Conservation (phyloP, 1,284 basidiomycete species). For the Xerocomus minutiporus region DNA sequence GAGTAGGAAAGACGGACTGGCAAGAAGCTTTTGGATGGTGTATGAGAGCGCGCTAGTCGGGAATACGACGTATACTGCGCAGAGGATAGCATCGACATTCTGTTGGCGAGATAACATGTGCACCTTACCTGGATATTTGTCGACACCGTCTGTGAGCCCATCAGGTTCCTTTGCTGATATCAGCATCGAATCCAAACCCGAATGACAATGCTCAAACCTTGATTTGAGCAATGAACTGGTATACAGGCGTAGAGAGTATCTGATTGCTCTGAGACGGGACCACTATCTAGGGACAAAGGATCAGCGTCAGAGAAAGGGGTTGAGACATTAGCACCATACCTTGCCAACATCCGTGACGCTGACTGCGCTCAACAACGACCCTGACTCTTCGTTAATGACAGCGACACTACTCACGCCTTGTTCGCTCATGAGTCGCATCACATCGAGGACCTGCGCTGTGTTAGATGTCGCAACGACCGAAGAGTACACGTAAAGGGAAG, state of each 20-base stretch:
- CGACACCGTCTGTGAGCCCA: conserved; percentile 66
- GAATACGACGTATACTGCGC: conserved; percentile 64
- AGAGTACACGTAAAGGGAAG: conserved; percentile 58
- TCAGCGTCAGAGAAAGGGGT: neutral
- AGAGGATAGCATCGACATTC: neutral
- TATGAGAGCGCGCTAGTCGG: conserved; percentile 58
- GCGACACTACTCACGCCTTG: conserved; percentile 76
- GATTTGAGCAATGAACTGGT: conserved; percentile 63
- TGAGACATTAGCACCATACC: conserved; percentile 33
- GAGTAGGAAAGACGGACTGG: conserved; percentile 48
- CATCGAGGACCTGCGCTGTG: conserved; percentile 59
- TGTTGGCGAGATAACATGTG: neutral
- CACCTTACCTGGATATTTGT: conserved; percentile 63
- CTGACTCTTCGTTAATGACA: conserved; percentile 57
- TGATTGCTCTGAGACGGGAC: conserved; percentile 73
- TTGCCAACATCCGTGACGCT: conserved; percentile 75
- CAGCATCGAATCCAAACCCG: neutral
- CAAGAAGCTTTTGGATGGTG: conserved; percentile 71
- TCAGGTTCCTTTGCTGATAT: conserved; percentile 48
- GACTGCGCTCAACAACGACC: conserved; percentile 62
- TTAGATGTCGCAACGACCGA: conserved; percentile 58
- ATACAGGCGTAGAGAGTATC: conserved; percentile 58
- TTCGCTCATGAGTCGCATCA: conserved; percentile 77
- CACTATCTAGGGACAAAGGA: conserved; percentile 45
- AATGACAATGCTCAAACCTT: conserved; percentile 44